Conservation (phyloP, 208 protist species). For the Leishmania tarentolae region DNA sequence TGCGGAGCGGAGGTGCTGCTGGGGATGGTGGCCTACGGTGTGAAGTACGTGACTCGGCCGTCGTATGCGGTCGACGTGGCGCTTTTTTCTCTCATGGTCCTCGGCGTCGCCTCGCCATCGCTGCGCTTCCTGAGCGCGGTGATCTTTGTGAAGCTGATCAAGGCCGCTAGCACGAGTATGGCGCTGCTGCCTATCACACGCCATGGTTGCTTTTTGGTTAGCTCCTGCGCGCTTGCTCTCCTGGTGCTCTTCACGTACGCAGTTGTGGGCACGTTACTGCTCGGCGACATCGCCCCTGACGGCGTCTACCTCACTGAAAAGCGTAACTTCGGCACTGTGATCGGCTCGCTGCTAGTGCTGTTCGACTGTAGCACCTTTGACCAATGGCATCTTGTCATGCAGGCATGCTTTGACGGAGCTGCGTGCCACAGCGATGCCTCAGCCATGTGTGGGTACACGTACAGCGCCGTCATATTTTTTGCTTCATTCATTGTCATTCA, state of each 20-base stretch:
- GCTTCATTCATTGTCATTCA: slow-evolving; percentile 32
- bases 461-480: slow-evolving; percentile 41
- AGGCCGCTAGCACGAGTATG: slow-evolving; percentile 23
- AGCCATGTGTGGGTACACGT: slow-evolving; percentile 22
- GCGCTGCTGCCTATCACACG: slow-evolving; percentile 31
- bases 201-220: slow-evolving; percentile 22
- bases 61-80: slow-evolving; percentile 38
- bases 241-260: slow-evolving; percentile 53
- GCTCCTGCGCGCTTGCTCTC: slow-evolving; percentile 34
- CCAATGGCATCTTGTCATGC: slow-evolving; percentile 51
- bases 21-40: slow-evolving; percentile 44
- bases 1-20: slow-evolving; percentile 41
- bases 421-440: slow-evolving; percentile 14
- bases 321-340: slow-evolving; percentile 64
- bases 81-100: slow-evolving; percentile 37
- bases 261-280: slow-evolving; percentile 48
- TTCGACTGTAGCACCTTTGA: slow-evolving; percentile 58
- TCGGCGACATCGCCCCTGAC: slow-evolving; percentile 41
- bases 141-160: slow-evolving; percentile 44
- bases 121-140: slow-evolving; percentile 44
- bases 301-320: slow-evolving; percentile 39
- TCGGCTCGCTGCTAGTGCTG: slow-evolving; percentile 52
- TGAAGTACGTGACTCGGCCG: slow-evolving; percentile 17
- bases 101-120: slow-evolving; percentile 15
- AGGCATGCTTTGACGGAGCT: slow-evolving; percentile 23